Evolutionary conservation across 768 basidiomycete species (phyloP).

Genomic region (Boletales sp.): DNA sequence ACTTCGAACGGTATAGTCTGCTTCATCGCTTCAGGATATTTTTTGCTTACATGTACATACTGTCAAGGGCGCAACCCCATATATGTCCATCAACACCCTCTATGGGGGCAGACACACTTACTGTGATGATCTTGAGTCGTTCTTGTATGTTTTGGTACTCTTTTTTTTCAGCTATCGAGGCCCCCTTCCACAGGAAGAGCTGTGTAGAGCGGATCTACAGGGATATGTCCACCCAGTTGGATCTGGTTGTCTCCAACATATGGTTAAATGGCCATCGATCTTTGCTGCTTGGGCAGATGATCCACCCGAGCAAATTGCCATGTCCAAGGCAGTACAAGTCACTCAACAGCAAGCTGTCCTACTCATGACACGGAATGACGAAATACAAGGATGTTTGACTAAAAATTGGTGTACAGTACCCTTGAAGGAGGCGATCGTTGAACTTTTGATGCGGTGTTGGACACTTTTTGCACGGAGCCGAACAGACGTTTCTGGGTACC

Average conservation of each 20-base stretch:
- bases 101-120: not conserved
- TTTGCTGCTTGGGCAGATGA: not conserved
- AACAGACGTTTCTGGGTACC: too few relatives aligned
- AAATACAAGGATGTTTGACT: not conserved
- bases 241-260: not conserved
- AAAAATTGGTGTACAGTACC: too few relatives aligned
- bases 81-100: constrained; percentile 10
- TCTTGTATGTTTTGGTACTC: constrained; percentile 10
- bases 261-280: not conserved
- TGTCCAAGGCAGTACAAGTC: not conserved
- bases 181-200: too few relatives aligned
- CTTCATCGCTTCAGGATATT: too few relatives aligned
- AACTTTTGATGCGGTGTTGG: too few relatives aligned
- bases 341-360: too few relatives aligned
- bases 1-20: not conserved
- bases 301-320: not conserved
- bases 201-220: not conserved
- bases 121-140: constrained; percentile 13
- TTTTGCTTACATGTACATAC: too few relatives aligned
- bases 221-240: not conserved
- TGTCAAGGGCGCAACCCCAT: constrained; percentile 7
- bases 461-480: not conserved
- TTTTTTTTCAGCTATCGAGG: constrained; percentile 9
- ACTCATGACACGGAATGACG: too few relatives aligned
- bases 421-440: too few relatives aligned